Conservation (phyloP, 2,329 filamentous ascomycete genomes). For the Sarocladium oryzae region DNA sequence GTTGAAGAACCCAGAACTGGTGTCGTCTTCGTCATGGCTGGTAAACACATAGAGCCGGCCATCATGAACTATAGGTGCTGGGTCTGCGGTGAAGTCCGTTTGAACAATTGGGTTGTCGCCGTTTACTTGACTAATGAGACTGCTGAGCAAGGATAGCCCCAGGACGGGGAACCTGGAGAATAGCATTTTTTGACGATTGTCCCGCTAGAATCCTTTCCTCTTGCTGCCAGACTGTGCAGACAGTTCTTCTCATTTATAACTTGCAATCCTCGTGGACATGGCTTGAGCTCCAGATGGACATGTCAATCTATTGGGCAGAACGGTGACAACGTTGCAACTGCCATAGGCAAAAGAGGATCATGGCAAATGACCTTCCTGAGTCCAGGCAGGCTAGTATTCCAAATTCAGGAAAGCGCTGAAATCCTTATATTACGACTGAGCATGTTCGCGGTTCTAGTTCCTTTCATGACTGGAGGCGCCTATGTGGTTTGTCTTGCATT, state of each 20-base stretch:
- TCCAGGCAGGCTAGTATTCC: too few relatives aligned
- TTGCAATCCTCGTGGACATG: too few relatives aligned
- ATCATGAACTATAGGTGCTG: slow-evolving; percentile 23
- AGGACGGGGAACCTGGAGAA: background rate
- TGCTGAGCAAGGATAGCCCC: background rate
- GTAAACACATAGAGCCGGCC: slow-evolving; percentile 24
- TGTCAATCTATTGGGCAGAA: too few relatives aligned
- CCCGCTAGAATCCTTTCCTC: too few relatives aligned
- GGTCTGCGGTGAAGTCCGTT: slow-evolving; percentile 15
- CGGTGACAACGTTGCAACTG: too few relatives aligned
- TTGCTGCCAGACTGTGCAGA: background rate
- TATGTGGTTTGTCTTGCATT: background rate
- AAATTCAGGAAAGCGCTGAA: too few relatives aligned
- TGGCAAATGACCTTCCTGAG: too few relatives aligned
- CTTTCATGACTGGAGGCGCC: too few relatives aligned
- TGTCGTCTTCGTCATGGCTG: slow-evolving; percentile 23
- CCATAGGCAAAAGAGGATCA: too few relatives aligned
- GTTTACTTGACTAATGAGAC: background rate
- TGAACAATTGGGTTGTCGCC: slow-evolving; percentile 13
- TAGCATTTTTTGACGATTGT: background rate
- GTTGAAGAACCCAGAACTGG: slow-evolving; percentile 16
- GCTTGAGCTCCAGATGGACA: too few relatives aligned
- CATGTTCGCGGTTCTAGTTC: too few relatives aligned
- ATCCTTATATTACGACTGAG: too few relatives aligned
- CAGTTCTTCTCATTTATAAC: background rate